Evolutionary conservation across 1,139 yeast genomes (phyloP), one percentile per base, ranked within the genome.

Genomic region (Geotrichum carabidarum): DNA sequence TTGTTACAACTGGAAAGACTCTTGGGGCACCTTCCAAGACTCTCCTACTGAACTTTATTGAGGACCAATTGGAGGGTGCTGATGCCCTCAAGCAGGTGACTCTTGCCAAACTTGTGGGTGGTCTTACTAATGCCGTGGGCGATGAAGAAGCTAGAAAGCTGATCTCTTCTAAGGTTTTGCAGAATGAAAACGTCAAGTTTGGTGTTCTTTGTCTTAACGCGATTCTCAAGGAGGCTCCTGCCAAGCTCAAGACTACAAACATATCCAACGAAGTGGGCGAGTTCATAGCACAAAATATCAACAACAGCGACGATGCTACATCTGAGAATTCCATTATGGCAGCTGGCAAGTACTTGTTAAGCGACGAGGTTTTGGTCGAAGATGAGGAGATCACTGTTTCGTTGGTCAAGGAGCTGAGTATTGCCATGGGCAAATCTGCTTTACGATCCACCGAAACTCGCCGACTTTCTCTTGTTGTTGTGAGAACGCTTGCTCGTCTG

Each of bases 271-370:
- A 81, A 4, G 68, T 80, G 54, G 78, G 77, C 44, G 70, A 73
- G 1, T 83, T 78, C 62, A 69, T 86, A 47, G 63, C 77, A 31
- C 66, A 65, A 15, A 78, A 82, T 48, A 70, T 81, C 34, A 71
- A 76, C 27, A 75, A 83, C 0, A 55, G 72, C 1, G 70, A 74
- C 48, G 74, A 80, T n/a, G 81, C 81, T 62, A 75, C 89, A 56
- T 78, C 86, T 61, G 96, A 88, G 62, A 86, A 86, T 64, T 84
- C 91, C n/a, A 77, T 86, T 3, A 71, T 85, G 55, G 98, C 96
- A 2, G 77, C 86, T 53, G 97, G 96, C 59, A 91, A 91, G 71
- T 62, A 86, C n/a, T 71, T 89, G 57, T 73, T 90, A 36, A 60
- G 55, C 47, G 64, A 50, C 30, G 55, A 50, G 5, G 58, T 52